Percentiles rank a stretch among this genome's conserved stretches.
These are phyloP conservation scores for Suillus plorans DNA, from an alignment of 768 basidiomycete species.

Conservation along the genomic window DNA sequence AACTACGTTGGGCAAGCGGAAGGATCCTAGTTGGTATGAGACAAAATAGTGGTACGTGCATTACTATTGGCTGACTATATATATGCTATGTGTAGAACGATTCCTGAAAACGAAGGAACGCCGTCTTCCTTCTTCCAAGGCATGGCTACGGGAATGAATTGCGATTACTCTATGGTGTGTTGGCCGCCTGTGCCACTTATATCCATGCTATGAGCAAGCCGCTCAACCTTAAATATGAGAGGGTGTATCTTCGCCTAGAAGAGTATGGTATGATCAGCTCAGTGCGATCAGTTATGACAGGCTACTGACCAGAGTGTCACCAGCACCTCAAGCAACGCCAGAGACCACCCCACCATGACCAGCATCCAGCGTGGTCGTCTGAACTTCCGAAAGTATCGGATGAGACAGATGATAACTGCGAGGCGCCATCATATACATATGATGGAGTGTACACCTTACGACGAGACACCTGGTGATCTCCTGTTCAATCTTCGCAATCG, in stretches of 20 bases:
- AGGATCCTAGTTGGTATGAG: not conserved
- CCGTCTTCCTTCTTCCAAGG: not conserved
- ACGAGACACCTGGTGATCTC: conserved; percentile 8
- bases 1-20: not conserved
- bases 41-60: not conserved
- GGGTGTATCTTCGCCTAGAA: not conserved
- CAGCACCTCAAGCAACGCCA: conserved; percentile 25
- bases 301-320: conserved; percentile 13
- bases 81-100: not conserved
- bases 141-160: not conserved
- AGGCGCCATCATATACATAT: conserved; percentile 24
- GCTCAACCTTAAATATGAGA: not conserved
- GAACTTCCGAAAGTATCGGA: conserved; percentile 17
- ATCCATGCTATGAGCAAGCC: not conserved
- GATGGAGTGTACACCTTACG: conserved; percentile 11
- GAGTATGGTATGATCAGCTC: not conserved
- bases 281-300: not conserved
- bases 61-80: not conserved
- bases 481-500: not conserved
- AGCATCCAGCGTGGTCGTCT: conserved; percentile 20
- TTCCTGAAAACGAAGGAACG: not conserved
- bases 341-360: conserved; percentile 19
- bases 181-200: too few relatives aligned
- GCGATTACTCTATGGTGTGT: not conserved
- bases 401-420: conserved; percentile 24